Evolutionary conservation across 371 early-diverging fungal genomes (phyloP).

Genomic region (Dentiscutata heterogama): DNA sequence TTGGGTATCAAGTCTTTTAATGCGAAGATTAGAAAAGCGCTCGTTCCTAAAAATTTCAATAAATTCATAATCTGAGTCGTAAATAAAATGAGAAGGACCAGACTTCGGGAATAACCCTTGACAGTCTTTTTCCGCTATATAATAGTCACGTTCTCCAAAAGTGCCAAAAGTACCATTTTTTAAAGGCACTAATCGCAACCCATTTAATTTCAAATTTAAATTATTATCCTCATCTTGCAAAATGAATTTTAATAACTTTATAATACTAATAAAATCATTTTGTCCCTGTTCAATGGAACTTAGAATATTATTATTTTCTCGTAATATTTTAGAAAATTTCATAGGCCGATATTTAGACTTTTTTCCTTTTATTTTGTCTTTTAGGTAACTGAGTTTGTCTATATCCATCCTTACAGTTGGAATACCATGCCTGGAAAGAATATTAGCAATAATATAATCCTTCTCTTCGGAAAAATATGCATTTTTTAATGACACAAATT

Average conservation of each 20-base stretch:
- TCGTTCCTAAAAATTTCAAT: not conserved
- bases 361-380: not conserved
- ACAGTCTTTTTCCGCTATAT: not conserved
- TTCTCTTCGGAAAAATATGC: not conserved
- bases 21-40: not conserved
- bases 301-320: not conserved
- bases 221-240: not conserved
- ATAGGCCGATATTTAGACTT: not conserved
- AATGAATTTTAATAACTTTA: not conserved
- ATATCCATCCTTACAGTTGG: not conserved
- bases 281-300: not conserved
- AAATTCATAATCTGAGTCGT: not conserved
- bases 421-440: not conserved
- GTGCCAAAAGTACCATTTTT: not conserved
- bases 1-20: not conserved
- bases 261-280: not conserved
- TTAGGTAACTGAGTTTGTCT: no score
- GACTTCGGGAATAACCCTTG: not conserved
- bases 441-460: not conserved
- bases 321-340: not conserved
- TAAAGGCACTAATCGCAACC: not conserved
- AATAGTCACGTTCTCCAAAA: slow-evolving; percentile 2
- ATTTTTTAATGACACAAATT: slow-evolving; percentile 11
- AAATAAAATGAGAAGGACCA: not conserved
- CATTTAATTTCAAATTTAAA: not conserved